phyloP scores from a whole-genome alignment of 805 yeast genomes.

The Sugiyamaella lignohabitans region DNA sequence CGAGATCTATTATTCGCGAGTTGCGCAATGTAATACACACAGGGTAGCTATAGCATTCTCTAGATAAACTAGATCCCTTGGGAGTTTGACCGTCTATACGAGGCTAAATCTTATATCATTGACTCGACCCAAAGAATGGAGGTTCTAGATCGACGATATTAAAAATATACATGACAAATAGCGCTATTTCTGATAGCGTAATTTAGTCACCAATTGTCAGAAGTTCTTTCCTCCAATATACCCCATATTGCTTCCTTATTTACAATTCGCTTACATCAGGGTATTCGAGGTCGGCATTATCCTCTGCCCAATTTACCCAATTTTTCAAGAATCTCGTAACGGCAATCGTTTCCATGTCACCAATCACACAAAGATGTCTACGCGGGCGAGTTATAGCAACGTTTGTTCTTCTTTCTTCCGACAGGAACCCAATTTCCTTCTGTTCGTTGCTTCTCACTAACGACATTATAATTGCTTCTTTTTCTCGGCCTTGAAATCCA shows the following conservation, averaged over 20 bases:
- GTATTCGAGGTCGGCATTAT: constrained; percentile 58
- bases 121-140: too few species aligned
- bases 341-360: constrained; percentile 70
- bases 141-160: too few species aligned
- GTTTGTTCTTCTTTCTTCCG: constrained; percentile 72
- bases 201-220: too few species aligned
- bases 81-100: too few species aligned
- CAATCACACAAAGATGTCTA: constrained; percentile 77
- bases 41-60: too few species aligned
- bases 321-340: constrained; percentile 41
- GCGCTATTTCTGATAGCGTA: too few species aligned
- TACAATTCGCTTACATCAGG: too few species aligned
- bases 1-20: constrained; percentile 57
- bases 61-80: too few species aligned
- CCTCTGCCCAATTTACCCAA: constrained; percentile 70
- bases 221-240: too few species aligned
- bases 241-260: too few species aligned
- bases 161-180: too few species aligned
- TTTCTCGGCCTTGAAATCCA: constrained; percentile 96
- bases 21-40: background rate
- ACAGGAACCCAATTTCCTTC: constrained; percentile 72
- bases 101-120: too few species aligned
- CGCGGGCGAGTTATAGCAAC: constrained; percentile 92
- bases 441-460: constrained; percentile 74
- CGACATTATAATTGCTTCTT: constrained; percentile 73